Base-by-base conservation (phyloP, 805 yeast genomes). In the Isabelozyma heimii region DNA sequence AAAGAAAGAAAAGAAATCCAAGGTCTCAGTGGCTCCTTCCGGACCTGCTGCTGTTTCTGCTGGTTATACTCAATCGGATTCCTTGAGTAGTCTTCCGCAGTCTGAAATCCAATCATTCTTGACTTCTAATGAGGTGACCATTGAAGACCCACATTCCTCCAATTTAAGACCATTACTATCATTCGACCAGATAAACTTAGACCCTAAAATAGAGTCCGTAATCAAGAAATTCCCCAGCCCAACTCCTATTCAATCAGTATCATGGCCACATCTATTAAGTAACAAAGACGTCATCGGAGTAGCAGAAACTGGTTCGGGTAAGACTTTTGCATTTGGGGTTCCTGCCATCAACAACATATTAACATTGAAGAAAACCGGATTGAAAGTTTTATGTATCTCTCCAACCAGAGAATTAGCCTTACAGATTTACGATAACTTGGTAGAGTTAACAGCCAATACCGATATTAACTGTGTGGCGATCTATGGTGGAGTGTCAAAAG, bases 241-340 rank as follows among this genome's bases (percentile, higher is more conserved):
- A 47, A 91, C 98, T 6, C 98, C 98, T 37, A 92, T 92, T 59
- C 99, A 92, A 74, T 81, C 97, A 30, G 89, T 83, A 42, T 81
- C 97, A 8, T 94, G 98, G 98, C 98, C 99, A 55, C 90, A 82
- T 62, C 71, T 92, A 46, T 71, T 91, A 45, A 71, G 81, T 16
- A 87, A 87, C 14, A 79, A 85, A 50, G 99, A 92, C 65, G 96
- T 91, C 24, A 82, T 92, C 56, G 99, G 98, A 67, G 97, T 92
- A 55, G 99, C 99, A 12, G 97, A 92, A 72, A 92, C 99, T 3
- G 99, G 99, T 37, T 89, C 97, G 0, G 99, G 99, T 62, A 92
- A 92, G 69, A 92, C 99, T 0, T 86, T 92, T 70, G 98, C 97
- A 0, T 94, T 92, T 66, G 97, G 97, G 65, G 94, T 94, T 30